These are phyloP conservation scores for Alternaria gansuensis DNA, from an alignment of 2,329 filamentous ascomycete species.

Conservation along the genomic window DNA sequence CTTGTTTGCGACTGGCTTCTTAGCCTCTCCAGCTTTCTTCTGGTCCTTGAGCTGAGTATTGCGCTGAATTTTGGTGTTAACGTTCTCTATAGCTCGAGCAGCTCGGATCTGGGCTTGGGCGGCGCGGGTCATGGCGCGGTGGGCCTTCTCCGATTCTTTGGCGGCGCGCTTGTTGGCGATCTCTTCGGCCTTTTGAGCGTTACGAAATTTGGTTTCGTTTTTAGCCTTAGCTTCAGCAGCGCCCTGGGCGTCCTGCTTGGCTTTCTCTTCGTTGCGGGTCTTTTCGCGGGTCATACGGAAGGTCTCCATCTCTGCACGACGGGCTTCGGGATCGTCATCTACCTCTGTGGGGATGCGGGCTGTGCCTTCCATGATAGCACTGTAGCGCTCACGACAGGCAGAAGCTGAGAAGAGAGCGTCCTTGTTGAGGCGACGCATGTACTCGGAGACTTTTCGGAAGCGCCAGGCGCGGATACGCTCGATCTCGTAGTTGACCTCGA, in stretches of 20 bases:
- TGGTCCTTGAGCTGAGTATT: conserved; percentile 32
- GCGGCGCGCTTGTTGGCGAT: conserved; percentile 27
- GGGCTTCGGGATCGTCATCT: conserved; percentile 53
- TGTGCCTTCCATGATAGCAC: conserved; percentile 54
- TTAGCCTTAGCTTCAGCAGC: conserved; percentile 28
- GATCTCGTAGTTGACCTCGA: conserved; percentile 54
- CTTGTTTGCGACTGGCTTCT: conserved; percentile 10
- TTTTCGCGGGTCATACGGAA: conserved; percentile 32
- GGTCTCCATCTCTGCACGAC: conserved; percentile 43
- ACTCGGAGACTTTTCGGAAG: conserved; percentile 57
- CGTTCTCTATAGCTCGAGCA: conserved; percentile 28
- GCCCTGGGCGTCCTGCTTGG: conserved; percentile 27
- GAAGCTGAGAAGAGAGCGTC: conserved; percentile 57
- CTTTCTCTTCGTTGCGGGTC: conserved; percentile 33
- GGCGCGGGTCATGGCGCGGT: conserved; percentile 37
- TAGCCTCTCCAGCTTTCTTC: conserved; percentile 7
- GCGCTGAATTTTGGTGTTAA: conserved; percentile 26
- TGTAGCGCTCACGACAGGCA: conserved; percentile 58
- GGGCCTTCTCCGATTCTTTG: conserved; percentile 29
- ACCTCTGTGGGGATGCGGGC: conserved; percentile 57
- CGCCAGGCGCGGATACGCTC: conserved; percentile 55
- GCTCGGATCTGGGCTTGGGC: conserved; percentile 30
- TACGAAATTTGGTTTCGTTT: conserved; percentile 28
- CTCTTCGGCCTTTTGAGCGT: conserved; percentile 40
- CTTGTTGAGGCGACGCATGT: conserved; percentile 53